Base-by-base conservation (phyloP, 768 basidiomycete species). In the Suillus lakei region DNA sequence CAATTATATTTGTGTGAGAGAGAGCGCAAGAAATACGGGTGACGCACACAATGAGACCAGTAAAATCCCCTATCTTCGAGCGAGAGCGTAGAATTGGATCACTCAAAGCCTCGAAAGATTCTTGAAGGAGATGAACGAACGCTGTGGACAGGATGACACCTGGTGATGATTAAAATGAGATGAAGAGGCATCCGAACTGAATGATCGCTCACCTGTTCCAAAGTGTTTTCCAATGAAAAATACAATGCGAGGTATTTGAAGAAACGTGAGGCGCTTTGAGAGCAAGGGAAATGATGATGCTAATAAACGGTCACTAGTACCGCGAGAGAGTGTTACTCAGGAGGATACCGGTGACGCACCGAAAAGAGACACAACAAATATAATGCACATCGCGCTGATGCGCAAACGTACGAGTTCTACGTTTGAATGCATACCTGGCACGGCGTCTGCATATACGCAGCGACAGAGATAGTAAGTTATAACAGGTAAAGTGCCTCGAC, bases 181-280 rank as follows among this genome's bases (percentile, higher is more conserved):
- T 55, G 59, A 7, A 23, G 15, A 60, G 63, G 46, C 16, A 28
- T 30, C 54, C 46, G 9, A 18, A 41, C 38, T 53, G 51, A 26
- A 32, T 28, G 30, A 64, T n/a, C 4, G 55, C 73, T 28, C 48
- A 86, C 88, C 87, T 16, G 93, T 94, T 41, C 93, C 93, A 69
- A 94, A 93, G 73, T 95, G 93, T 71, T 93, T 95, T 44, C 91
- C 92, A n/a, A 92, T 81, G 76, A 95, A 94, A 73, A 95, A 94
- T 21, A 90, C 70, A 18, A 91, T 78, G 28, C 83, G 83, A 2
- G 91, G 91, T 69, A 92, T 88, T 61, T 83, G 83, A 26, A 93
- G 70, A 64, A 81, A 81, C 7, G 81, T 79, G 16, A 83, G 71
- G 2, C 81, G 81, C 64, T 84, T 86, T 0, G 91, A 91, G 30